phyloP scores from a whole-genome alignment of 2,329 filamentous ascomycete species.

The Colletotrichum falcatum region DNA sequence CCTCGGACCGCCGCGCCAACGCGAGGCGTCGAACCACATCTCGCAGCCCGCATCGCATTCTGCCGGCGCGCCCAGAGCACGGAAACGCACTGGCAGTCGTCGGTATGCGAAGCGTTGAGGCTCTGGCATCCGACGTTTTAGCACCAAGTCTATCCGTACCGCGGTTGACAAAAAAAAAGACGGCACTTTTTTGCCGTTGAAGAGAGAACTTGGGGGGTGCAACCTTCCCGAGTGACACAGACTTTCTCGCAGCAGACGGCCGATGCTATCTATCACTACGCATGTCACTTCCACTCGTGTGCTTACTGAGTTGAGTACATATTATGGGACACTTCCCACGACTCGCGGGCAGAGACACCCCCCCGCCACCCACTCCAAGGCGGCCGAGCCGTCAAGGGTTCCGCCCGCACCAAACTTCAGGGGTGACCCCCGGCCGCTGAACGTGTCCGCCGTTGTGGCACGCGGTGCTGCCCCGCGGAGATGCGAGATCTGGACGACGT shows the following conservation, averaged over 20 bases:
- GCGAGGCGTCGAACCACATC: neutral
- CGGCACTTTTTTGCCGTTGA: neutral
- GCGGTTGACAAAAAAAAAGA: too few relatives aligned
- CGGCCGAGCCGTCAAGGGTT: neutral
- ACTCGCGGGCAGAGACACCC: too few relatives aligned
- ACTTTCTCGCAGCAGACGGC: neutral
- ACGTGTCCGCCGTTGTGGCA: neutral
- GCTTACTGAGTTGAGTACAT: too few relatives aligned
- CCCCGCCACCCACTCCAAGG: too few relatives aligned
- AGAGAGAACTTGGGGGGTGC: neutral
- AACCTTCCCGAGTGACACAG: neutral
- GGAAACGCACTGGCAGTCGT: neutral
- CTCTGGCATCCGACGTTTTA: neutral
- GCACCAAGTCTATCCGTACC: neutral
- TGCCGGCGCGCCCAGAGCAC: neutral
- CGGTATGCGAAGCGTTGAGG: neutral
- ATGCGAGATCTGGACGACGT: slow-evolving; percentile 24
- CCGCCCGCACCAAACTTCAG: slow-evolving; percentile 5
- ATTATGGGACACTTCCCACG: neutral
- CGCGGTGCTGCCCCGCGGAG: slow-evolving; percentile 22
- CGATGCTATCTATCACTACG: neutral
- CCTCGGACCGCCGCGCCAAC: neutral
- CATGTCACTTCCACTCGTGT: neutral
- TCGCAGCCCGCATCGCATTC: neutral
- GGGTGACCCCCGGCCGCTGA: neutral